These are phyloP conservation scores for Nannochloropsis granulata DNA, from an alignment of 108 stramenopile genomes.

Conservation along the genomic window DNA sequence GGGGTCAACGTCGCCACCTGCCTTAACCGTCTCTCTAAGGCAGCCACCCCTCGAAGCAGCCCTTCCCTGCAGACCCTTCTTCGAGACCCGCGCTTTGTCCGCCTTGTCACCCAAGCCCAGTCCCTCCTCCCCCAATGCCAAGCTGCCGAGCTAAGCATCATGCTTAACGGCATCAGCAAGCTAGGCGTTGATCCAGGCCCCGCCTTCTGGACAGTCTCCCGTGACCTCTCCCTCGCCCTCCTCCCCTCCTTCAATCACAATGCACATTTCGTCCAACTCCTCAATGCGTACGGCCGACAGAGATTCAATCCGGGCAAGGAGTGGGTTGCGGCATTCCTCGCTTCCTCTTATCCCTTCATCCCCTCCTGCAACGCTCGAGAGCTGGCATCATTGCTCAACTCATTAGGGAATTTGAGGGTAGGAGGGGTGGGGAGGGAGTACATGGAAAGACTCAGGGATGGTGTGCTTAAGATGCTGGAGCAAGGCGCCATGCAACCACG, in stretches of 20 bases:
- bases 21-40: neutral
- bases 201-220: neutral
- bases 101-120: neutral
- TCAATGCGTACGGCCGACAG: neutral
- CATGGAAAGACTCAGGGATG: neutral
- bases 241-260: neutral
- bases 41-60: neutral
- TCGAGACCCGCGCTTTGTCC: neutral
- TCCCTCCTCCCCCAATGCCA: neutral
- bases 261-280: neutral
- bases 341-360: neutral
- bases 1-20: neutral
- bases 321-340: neutral
- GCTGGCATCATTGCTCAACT: neutral
- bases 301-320: neutral
- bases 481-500: neutral
- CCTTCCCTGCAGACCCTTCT: neutral
- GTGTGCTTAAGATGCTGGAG: neutral
- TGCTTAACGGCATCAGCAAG: neutral
- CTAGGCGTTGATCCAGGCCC: neutral
- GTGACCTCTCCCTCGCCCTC: neutral
- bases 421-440: neutral
- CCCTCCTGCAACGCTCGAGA: neutral
- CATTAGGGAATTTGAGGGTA: neutral
- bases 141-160: neutral